phyloP scores from a whole-genome alignment of 306 rosid species.

The Quillaja saponaria region DNA sequence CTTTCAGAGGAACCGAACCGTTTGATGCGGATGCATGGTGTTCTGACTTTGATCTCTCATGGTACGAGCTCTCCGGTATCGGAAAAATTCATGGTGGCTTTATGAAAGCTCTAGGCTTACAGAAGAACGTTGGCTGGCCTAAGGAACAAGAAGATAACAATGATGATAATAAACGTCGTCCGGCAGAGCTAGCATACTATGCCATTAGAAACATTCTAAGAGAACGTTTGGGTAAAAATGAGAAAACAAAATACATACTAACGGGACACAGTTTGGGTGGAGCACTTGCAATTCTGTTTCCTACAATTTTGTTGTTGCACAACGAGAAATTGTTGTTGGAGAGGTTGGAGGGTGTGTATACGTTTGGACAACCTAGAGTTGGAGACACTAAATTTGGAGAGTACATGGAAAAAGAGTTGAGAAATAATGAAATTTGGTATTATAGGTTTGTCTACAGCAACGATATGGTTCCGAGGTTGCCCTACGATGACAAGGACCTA shows the following conservation, averaged over 20 bases:
- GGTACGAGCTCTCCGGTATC: conserved; percentile 55
- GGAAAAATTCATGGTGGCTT: conserved; percentile 81
- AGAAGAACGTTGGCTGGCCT: conserved; percentile 57
- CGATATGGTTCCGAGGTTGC: conserved; percentile 62
- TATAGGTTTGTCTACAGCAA: conserved; percentile 55
- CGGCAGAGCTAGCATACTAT: conserved; percentile 61
- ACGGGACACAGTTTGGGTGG: conserved; percentile 63
- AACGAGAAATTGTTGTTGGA: conserved; percentile 44
- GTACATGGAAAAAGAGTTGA: conserved; percentile 47
- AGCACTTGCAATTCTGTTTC: conserved; percentile 50
- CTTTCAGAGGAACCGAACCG: conserved; percentile 76
- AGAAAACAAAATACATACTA: conserved; percentile 36
- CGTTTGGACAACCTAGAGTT: conserved; percentile 76
- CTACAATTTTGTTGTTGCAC: conserved; percentile 45
- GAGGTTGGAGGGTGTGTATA: conserved; percentile 64
- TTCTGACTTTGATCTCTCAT: conserved; percentile 74
- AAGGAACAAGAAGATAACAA: too few species aligned
- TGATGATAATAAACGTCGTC: too few species aligned
- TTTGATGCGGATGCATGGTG: conserved; percentile 81
- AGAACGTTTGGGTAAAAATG: conserved; percentile 16
- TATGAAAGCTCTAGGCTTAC: conserved; percentile 77
- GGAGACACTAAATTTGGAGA: conserved; percentile 46
- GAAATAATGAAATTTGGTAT: conserved; percentile 36
- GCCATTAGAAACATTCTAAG: conserved; percentile 37
- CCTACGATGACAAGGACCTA: conserved; percentile 38